These are phyloP conservation scores for Beauveria varroae DNA, from an alignment of 2,329 filamentous ascomycete species.

Conservation along the genomic window DNA sequence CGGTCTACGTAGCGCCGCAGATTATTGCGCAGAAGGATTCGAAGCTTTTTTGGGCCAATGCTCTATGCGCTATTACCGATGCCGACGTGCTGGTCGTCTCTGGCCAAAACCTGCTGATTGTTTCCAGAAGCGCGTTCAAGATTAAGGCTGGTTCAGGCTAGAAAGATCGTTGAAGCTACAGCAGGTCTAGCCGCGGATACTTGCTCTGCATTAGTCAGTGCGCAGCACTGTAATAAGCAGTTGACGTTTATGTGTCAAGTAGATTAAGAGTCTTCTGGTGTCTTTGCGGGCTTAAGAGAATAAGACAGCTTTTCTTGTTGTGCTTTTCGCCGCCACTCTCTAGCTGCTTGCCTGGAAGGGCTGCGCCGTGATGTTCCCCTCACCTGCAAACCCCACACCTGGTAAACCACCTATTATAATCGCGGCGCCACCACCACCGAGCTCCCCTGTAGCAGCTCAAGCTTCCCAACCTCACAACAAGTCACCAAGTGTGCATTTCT, in stretches of 20 bases:
- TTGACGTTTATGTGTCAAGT: not conserved
- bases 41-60: slow-evolving; percentile 99
- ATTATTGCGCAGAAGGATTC: slow-evolving; percentile 96
- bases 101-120: slow-evolving; percentile 96
- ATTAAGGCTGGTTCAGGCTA: slow-evolving; percentile 61
- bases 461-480: slow-evolving; percentile 4
- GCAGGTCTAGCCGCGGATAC: not conserved
- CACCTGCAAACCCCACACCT: slow-evolving; percentile 4
- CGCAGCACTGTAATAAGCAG: no score
- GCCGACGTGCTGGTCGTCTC: slow-evolving; percentile 99
- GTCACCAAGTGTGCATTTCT: slow-evolving; percentile 2
- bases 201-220: not conserved
- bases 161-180: not conserved
- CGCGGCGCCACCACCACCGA: not conserved
- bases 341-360: not conserved
- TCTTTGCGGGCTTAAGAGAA: not conserved
- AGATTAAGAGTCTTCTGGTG: not conserved
- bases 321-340: not conserved
- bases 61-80: slow-evolving; percentile 99
- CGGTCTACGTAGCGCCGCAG: slow-evolving; percentile 89
- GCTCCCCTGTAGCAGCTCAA: not conserved
- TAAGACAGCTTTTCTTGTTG: not conserved
- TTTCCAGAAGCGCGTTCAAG: slow-evolving; percentile 99
- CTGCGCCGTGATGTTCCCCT: not conserved
- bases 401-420: not conserved